phyloP scores from a whole-genome alignment of 441 rosid species.

The Brassica balearica region DNA sequence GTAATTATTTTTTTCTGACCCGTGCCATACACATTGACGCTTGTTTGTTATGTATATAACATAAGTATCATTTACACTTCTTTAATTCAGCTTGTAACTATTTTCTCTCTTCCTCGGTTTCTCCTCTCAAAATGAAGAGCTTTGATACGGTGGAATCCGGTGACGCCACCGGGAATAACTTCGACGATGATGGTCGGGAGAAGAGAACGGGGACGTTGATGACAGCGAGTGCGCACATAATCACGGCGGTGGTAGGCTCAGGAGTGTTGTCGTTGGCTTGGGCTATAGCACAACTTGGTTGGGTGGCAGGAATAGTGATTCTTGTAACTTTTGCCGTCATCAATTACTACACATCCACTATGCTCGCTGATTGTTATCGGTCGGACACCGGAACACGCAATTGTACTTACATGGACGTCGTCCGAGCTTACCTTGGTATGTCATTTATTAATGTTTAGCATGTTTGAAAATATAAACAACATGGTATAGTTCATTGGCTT shows the following conservation, averaged over 20 bases:
- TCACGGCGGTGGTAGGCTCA: slow-evolving; percentile 70
- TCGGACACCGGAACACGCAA: slow-evolving; percentile 56
- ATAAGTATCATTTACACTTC: not conserved
- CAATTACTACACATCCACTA: slow-evolving; percentile 54
- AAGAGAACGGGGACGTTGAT: slow-evolving; percentile 65
- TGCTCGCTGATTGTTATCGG: slow-evolving; percentile 58
- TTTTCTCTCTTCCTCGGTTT: slow-evolving; percentile 2
- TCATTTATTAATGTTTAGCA: not conserved
- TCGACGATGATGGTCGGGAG: slow-evolving; percentile 65
- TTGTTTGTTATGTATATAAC: not conserved
- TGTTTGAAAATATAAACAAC: not conserved
- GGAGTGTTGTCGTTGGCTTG: slow-evolving; percentile 68
- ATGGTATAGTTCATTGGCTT: not conserved
- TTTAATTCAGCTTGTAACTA: not conserved
- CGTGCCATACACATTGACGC: not conserved
- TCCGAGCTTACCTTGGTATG: slow-evolving; percentile 53
- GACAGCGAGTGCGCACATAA: slow-evolving; percentile 61
- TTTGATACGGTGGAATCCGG: slow-evolving; percentile 15
- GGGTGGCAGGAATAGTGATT: slow-evolving; percentile 60
- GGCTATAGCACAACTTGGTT: slow-evolving; percentile 68
- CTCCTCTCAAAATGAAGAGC: slow-evolving; percentile 6
- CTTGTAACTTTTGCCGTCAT: slow-evolving; percentile 53
- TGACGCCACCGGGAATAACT: slow-evolving; percentile 32
- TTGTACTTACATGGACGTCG: slow-evolving; percentile 60
- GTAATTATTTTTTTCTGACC: not conserved